Percentiles rank a stretch among this genome's conserved stretches.
phyloP scores from a whole-genome alignment of 1,284 basidiomycete species.

The Ganoderma sp. region DNA sequence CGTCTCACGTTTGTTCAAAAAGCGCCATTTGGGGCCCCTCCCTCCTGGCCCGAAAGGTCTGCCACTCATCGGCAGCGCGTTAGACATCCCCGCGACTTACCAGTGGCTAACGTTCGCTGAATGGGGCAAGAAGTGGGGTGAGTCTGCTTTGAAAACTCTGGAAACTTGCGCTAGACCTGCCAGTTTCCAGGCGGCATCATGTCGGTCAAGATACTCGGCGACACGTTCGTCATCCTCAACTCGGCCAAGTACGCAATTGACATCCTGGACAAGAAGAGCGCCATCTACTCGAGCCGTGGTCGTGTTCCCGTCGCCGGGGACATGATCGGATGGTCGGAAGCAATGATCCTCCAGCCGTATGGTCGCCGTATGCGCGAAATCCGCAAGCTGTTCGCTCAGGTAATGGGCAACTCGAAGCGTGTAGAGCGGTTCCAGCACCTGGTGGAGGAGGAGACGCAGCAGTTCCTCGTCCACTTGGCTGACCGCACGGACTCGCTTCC shows the following conservation, averaged over 20 bases:
- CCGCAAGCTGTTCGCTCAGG: constrained; percentile 47
- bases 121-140: constrained; percentile 52
- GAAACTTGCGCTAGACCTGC: neutral
- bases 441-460: constrained; percentile 36
- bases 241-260: constrained; percentile 57
- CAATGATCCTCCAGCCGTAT: constrained; percentile 64
- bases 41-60: constrained; percentile 33
- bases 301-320: constrained; percentile 48
- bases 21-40: constrained; percentile 15
- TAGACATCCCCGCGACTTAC: constrained; percentile 30
- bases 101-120: constrained; percentile 61
- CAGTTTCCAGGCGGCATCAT: constrained; percentile 59
- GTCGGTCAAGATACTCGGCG: constrained; percentile 63
- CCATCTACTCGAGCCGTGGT: constrained; percentile 71
- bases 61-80: constrained; percentile 34
- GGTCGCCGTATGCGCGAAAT: constrained; percentile 66
- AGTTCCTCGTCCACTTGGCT: constrained; percentile 33
- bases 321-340: constrained; percentile 70
- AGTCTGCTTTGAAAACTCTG: neutral
- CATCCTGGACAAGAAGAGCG: constrained; percentile 70
- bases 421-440: constrained; percentile 36
- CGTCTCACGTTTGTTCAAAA: constrained; percentile 36
- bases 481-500: constrained; percentile 31
- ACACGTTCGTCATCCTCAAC: constrained; percentile 64
- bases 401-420: constrained; percentile 38